A percentile compares a stretch with the other conserved stretches of the same genome.
These are phyloP conservation scores for Papiliotrema flavescens DNA, from an alignment of 1,284 basidiomycete species.

Conservation along the genomic window DNA sequence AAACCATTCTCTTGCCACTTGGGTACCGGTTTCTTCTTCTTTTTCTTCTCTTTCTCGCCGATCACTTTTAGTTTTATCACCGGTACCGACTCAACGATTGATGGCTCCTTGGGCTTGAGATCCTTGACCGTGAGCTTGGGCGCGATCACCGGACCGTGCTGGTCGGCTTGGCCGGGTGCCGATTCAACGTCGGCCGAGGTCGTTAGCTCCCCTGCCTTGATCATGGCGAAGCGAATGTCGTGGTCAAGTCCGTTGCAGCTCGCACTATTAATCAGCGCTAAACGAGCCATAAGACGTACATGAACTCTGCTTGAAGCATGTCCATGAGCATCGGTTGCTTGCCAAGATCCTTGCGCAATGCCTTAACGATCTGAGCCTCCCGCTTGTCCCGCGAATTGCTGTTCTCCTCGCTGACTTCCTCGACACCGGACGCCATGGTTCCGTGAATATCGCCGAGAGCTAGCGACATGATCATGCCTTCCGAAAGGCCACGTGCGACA, in stretches of 20 bases:
- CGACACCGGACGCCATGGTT: slow-evolving; percentile 25
- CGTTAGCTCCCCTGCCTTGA: slow-evolving; percentile 89
- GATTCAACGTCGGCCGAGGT: slow-evolving; percentile 77
- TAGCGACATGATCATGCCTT: slow-evolving; percentile 80
- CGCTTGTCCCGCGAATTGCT: slow-evolving; percentile 2
- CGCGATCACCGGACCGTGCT: too few species aligned
- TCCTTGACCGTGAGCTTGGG: too few species aligned
- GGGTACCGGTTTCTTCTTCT: slow-evolving; percentile 52
- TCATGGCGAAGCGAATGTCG: slow-evolving; percentile 82
- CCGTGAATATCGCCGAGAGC: slow-evolving; percentile 80
- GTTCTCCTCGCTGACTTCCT: slow-evolving; percentile 29
- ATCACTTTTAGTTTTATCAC: too few species aligned
- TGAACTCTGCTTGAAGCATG: slow-evolving; percentile 25
- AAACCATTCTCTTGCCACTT: slow-evolving; percentile 79
- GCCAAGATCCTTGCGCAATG: slow-evolving; percentile 77
- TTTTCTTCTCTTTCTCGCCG: too few species aligned
- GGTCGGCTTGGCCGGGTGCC: too few species aligned
- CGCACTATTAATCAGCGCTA: slow-evolving; percentile 15
- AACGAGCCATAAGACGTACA: slow-evolving; percentile 18
- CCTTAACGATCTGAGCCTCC: slow-evolving; percentile 62
- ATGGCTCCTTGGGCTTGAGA: too few species aligned
- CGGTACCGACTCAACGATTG: neutral
- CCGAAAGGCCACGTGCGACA: slow-evolving; percentile 78
- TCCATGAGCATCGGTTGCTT: slow-evolving; percentile 70
- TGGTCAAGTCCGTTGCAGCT: slow-evolving; percentile 61